Evolutionary conservation across 1,139 yeast genomes (phyloP).

Genomic region (Geotrichum citri-aurantii): DNA sequence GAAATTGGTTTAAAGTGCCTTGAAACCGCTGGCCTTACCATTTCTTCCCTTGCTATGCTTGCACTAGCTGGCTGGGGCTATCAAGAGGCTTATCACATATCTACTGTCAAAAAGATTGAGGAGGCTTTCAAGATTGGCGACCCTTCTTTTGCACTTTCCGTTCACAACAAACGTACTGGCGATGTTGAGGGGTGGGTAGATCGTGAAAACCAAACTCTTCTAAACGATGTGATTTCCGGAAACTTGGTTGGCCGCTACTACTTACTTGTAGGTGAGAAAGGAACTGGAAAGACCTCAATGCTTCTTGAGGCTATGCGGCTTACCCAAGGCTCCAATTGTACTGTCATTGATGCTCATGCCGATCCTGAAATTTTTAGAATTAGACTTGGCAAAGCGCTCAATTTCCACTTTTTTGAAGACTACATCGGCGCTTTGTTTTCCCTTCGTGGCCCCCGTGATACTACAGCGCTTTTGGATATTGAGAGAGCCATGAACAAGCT

Average conservation of each 20-base stretch:
- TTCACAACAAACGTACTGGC: conserved; percentile 49
- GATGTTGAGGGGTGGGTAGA: conserved; percentile 45
- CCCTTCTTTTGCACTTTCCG: conserved; percentile 42
- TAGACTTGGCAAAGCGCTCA: conserved; percentile 67
- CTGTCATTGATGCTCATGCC: conserved; percentile 76
- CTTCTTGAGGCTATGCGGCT: conserved; percentile 64
- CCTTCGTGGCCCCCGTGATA: conserved; percentile 81
- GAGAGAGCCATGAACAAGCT: conserved; percentile 75
- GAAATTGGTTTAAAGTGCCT: conserved; percentile 47
- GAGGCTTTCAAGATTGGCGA: conserved; percentile 64
- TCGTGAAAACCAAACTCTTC: conserved; percentile 59
- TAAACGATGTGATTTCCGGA: conserved; percentile 65
- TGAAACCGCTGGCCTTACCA: conserved; percentile 70
- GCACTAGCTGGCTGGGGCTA: conserved; percentile 69
- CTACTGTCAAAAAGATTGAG: conserved; percentile 61
- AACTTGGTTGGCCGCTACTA: conserved; percentile 61
- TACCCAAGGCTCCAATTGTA: conserved; percentile 58
- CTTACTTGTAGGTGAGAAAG: conserved; percentile 74
- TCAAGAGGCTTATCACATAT: conserved; percentile 55
- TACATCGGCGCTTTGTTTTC: conserved; percentile 77
- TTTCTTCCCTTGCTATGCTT: conserved; percentile 64
- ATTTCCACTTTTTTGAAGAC: conserved; percentile 71
- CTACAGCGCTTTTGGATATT: conserved; percentile 74
- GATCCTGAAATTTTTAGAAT: conserved; percentile 80
- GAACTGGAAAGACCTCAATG: conserved; percentile 78